Base-by-base conservation (phyloP, 2,329 filamentous ascomycete genomes). In the Nigrospora osmanthi region DNA sequence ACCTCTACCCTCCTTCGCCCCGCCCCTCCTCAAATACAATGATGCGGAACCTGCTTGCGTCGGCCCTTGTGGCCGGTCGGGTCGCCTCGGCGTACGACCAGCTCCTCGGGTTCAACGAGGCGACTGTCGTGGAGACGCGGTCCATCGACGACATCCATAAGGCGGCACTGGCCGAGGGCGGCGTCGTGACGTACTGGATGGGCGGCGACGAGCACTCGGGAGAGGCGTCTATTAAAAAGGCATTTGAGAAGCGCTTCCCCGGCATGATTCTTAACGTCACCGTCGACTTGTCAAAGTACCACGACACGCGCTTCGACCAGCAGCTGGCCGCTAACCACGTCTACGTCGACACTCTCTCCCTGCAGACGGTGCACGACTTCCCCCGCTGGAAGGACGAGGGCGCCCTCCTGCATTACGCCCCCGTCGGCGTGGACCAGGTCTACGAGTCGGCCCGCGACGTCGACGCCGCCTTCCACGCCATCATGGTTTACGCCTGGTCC, bases 211-310 rank as follows among this genome's bases (percentile, higher is more conserved):
- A 74, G 45, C 50, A 50, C 30, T 55, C 52, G 36, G 67, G 70
- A 40, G 65, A 67, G 33, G 53, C 68, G 42, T 19, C 11, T 1
- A 47, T 74, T 12, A 73, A 70, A 52, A 35, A 56, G 5, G 62
- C 63, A 1, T 77, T 75, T 47, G 70, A 73, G 49, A 49, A 54
- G 1, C 58, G 61, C 1, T 78, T 76, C 50, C 73, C 73, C 0
- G 66, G 67, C 11, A 68, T 77, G 47, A 71, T 64, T 4, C 64
- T 78, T n/a, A 75, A 78, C 50, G 42, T 76, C 33, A 77, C 75
- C 0, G 71, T 78, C 38, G 74, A 78, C 47, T 53, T 78, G 0
- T 76, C 73, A 47, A 79, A 78, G 52, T 79, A 78, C 49, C 74
- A 74, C 49, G 70, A 76, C 45, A 60, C 52, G 15, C 60, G 59